Percentiles rank a stretch among this genome's conserved stretches.
phyloP scores from a whole-genome alignment of 2,329 filamentous ascomycete species.

The Thermothelomyces thermophilus region DNA sequence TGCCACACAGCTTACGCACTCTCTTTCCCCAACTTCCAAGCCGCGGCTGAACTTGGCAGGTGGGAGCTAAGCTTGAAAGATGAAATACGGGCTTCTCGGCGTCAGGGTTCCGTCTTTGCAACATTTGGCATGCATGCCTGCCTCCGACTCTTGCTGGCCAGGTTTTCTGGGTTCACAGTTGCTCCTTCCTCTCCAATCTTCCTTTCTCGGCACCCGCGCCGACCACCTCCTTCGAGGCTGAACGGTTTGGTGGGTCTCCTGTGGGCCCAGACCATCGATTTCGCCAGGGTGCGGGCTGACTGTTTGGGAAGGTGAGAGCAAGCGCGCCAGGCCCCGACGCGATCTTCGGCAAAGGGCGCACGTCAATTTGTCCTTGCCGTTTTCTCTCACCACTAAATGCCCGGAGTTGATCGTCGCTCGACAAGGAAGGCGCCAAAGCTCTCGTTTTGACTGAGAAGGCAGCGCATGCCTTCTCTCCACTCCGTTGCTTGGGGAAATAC shows the following conservation, averaged over 20 bases:
- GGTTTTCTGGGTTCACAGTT: no score
- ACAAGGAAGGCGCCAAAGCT: conserved; percentile 14
- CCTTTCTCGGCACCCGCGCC: conserved; percentile 8
- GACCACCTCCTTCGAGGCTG: conserved; percentile 10
- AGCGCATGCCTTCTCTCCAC: not conserved
- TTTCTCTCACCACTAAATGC: conserved; percentile 4
- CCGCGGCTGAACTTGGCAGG: conserved; percentile 18
- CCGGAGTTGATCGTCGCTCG: conserved; percentile 13
- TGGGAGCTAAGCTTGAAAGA: conserved; percentile 20
- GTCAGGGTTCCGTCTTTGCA: no score
- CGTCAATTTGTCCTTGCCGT: conserved; percentile 1
- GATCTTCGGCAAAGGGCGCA: conserved; percentile 13
- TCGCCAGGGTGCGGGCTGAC: conserved; percentile 2
- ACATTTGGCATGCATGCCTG: not conserved
- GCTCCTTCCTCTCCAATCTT: not conserved
- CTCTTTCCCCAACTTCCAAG: not conserved
- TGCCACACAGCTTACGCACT: conserved; percentile 16
- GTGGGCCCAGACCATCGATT: conserved; percentile 16
- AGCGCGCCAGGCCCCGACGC: not conserved
- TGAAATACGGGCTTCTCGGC: not conserved
- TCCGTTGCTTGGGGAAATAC: not conserved
- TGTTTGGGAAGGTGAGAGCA: conserved; percentile 21
- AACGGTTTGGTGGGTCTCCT: conserved; percentile 11
- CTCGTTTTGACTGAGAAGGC: not conserved
- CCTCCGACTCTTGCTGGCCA: not conserved